These are phyloP conservation scores for Hypericum perforatum DNA, from an alignment of 345 rosid species.

Conservation along the genomic window DNA sequence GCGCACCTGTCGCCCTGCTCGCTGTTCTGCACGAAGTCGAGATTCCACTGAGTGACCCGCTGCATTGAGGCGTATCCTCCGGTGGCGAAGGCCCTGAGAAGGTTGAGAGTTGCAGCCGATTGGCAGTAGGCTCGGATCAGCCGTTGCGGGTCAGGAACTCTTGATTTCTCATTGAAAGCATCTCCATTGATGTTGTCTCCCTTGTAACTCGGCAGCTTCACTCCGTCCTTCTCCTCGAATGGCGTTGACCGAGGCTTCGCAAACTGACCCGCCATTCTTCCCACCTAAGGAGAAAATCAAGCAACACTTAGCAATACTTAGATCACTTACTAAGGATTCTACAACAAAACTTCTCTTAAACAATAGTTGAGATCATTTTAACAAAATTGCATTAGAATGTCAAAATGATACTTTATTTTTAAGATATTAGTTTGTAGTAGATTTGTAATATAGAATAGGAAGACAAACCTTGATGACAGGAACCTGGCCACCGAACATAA, in stretches of 20 bases:
- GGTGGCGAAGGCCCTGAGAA: constrained; percentile 25
- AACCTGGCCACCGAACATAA: constrained; percentile 24
- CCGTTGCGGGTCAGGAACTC: constrained; percentile 22
- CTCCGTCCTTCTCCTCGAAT: constrained; percentile 20
- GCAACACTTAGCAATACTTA: not conserved
- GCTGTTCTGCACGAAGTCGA: constrained; percentile 20
- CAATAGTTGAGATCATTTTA: too few species aligned
- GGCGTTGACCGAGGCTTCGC: constrained; percentile 22
- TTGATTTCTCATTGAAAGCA: constrained; percentile 16
- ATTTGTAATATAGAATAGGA: too few species aligned
- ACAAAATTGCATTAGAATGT: too few species aligned
- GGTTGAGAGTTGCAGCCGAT: constrained; percentile 21
- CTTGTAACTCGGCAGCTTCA: constrained; percentile 21
- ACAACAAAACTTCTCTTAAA: too few species aligned
- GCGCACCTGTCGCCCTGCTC: constrained; percentile 24
- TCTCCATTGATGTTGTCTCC: constrained; percentile 24
- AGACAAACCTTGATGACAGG: constrained; percentile 19
- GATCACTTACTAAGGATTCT: too few species aligned
- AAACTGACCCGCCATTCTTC: constrained; percentile 29
- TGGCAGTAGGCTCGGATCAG: constrained; percentile 24
- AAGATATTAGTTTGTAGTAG: too few species aligned
- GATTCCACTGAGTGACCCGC: constrained; percentile 24
- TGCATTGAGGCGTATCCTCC: constrained; percentile 29
- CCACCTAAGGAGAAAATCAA: constrained; percentile 13
- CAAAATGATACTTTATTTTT: too few species aligned